Evolutionary conservation across 495 filamentous ascomycete genomes (phyloP).

Genomic region (Neurospora terricola): DNA sequence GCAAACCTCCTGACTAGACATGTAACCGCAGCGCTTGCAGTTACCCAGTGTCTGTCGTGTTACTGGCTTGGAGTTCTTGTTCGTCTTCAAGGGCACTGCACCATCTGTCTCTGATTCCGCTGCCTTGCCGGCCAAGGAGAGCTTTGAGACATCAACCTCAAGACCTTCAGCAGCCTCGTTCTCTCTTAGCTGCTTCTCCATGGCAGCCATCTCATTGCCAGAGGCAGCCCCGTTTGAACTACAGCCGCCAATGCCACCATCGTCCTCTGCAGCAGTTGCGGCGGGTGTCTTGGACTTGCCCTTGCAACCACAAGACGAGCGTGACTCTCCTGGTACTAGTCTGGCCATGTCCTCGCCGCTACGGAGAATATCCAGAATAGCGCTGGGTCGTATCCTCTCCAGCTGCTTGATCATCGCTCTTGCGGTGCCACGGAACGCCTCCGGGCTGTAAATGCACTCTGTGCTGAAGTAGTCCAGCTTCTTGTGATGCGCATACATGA

Average conservation of each 20-base stretch:
- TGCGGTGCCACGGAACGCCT: constrained; percentile 93
- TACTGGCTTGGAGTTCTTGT: constrained; percentile 15
- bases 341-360: constrained; percentile 95
- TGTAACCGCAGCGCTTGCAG: constrained; percentile 84
- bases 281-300: constrained; percentile 25
- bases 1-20: constrained; percentile 90
- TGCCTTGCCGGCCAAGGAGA: constrained; percentile 12
- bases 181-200: constrained; percentile 66
- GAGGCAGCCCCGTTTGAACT: constrained; percentile 62
- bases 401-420: constrained; percentile 88
- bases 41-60: constrained; percentile 64
- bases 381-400: constrained; percentile 83
- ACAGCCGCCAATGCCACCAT: constrained; percentile 50
- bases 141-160: constrained; percentile 62
- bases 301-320: constrained; percentile 28
- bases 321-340: constrained; percentile 56
- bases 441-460: constrained; percentile 95
- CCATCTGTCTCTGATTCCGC: constrained; percentile 7
- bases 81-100: constrained; percentile 8
- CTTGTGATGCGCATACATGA: constrained; percentile 92
- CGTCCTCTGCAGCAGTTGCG: constrained; percentile 46
- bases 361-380: constrained; percentile 86
- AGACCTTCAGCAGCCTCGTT: constrained; percentile 54
- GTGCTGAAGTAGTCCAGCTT: constrained; percentile 96
- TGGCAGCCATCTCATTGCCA: constrained; percentile 83